These are phyloP conservation scores for Phlebopus sp. DNA, from an alignment of 1,284 basidiomycete genomes.

Conservation along the genomic window DNA sequence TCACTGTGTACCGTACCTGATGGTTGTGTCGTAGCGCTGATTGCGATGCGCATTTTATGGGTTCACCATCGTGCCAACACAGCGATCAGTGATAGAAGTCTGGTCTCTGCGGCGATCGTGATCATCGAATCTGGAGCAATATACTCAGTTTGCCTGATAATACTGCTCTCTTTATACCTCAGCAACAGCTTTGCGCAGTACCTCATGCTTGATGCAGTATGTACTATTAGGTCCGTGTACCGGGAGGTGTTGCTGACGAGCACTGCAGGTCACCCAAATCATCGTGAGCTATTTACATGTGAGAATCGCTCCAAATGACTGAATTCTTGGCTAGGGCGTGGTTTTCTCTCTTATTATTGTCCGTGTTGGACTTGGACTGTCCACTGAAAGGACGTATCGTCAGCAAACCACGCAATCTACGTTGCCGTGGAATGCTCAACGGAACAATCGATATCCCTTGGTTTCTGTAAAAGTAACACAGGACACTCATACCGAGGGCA, in stretches of 20 bases:
- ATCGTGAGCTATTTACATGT: conserved; percentile 1
- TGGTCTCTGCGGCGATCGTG: conserved; percentile 33
- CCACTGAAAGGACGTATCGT: conserved; percentile 5
- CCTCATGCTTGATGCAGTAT: conserved; percentile 38
- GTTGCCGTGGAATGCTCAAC: not conserved
- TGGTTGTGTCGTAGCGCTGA: conserved; percentile 24
- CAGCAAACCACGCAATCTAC: not conserved
- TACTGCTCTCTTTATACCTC: conserved; percentile 35
- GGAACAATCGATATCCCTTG: not conserved
- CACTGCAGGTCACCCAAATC: conserved; percentile 1
- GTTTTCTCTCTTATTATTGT: conserved; percentile 37
- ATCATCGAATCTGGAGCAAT: conserved; percentile 43
- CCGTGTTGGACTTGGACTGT: conserved; percentile 33
- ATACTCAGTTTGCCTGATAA: conserved; percentile 35
- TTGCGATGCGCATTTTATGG: conserved; percentile 37
- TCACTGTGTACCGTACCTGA: not conserved
- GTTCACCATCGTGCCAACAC: conserved; percentile 26
- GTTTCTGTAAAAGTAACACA: not conserved
- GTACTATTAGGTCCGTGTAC: not conserved
- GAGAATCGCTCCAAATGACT: not conserved
- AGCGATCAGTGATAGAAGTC: conserved; percentile 17
- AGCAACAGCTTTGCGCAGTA: conserved; percentile 37
- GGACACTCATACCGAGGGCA: not conserved
- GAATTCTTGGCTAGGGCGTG: conserved; percentile 21
- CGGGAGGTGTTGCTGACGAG: not conserved